Evolutionary conservation across 2,329 filamentous ascomycete species (phyloP).

Genomic region (Neonectria faginata): DNA sequence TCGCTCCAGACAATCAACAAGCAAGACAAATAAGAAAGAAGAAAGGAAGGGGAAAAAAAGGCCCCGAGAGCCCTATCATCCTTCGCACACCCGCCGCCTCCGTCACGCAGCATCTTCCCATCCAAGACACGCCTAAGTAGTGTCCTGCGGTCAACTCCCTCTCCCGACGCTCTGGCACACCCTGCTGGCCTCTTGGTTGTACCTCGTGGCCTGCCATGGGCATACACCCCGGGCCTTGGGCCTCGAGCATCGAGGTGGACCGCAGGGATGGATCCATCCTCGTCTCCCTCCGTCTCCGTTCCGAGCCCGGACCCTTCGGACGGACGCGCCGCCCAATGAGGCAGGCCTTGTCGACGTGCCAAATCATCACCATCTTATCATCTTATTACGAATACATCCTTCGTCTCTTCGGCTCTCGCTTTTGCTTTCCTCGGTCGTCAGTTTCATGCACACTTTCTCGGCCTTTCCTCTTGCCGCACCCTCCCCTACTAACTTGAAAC

Average conservation of each 20-base stretch:
- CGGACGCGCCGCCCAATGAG: conserved; percentile 13
- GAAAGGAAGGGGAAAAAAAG: neutral
- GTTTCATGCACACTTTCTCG: conserved; percentile 17
- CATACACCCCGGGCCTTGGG: conserved; percentile 16
- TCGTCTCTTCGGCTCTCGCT: neutral
- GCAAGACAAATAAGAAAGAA: neutral
- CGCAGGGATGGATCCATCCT: conserved; percentile 27
- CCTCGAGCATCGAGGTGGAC: neutral
- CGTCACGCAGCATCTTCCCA: conserved; percentile 10
- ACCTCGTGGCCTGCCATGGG: conserved; percentile 32
- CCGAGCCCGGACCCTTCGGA: conserved; percentile 10
- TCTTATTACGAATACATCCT: neutral
- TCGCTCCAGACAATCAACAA: neutral
- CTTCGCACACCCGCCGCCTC: neutral
- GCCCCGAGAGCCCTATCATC: neutral
- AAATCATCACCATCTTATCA: conserved; percentile 11
- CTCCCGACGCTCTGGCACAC: conserved; percentile 39
- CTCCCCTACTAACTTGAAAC: conserved; percentile 19
- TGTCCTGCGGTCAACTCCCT: conserved; percentile 9
- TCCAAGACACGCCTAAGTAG: conserved; percentile 8
- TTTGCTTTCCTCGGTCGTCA: conserved; percentile 2
- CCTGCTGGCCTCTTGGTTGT: conserved; percentile 27
- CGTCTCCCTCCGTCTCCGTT: conserved; percentile 15
- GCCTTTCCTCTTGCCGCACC: conserved; percentile 1
- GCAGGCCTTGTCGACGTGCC: conserved; percentile 15